Conservation (phyloP, 2,329 filamentous ascomycete species). For the Alternaria panax region DNA sequence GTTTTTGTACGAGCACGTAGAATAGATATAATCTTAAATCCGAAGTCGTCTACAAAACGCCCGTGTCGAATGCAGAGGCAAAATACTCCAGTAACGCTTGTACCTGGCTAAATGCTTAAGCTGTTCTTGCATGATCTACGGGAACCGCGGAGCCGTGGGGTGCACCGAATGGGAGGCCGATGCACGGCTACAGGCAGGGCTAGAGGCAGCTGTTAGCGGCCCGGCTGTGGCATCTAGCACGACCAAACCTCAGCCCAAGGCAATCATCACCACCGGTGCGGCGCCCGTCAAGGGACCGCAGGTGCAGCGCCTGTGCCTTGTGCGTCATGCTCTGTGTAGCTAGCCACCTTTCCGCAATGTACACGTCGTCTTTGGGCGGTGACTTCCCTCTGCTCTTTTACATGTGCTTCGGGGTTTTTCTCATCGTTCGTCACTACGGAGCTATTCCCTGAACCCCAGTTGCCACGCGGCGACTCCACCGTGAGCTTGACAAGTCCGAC, state of each 20-base stretch:
- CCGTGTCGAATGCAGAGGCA: background rate
- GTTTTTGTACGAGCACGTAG: background rate
- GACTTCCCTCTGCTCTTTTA: background rate
- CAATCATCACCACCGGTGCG: constrained; percentile 9
- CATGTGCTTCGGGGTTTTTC: background rate
- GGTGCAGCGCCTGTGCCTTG: constrained; percentile 5
- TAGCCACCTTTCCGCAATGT: background rate
- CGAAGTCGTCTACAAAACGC: background rate
- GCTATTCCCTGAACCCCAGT: constrained; percentile 7
- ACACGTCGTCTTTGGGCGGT: constrained; percentile 2
- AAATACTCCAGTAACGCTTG: constrained; percentile 4
- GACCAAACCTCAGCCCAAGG: constrained; percentile 5
- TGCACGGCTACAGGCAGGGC: constrained; percentile 4
- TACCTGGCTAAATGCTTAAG: constrained; percentile 8
- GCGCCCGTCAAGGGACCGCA: constrained; percentile 12
- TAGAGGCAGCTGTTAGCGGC: constrained; percentile 4
- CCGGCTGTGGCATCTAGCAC: constrained; percentile 3
- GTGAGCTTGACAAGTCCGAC: constrained; percentile 16
- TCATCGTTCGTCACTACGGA: constrained; percentile 4
- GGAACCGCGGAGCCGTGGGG: constrained; percentile 3
- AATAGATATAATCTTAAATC: background rate
- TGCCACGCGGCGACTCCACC: constrained; percentile 25
- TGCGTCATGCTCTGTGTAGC: constrained; percentile 4
- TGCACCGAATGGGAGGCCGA: constrained; percentile 7
- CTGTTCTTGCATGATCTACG: constrained; percentile 8